Conservation (phyloP, 805 yeast species). For the Hanseniaspora vineae region DNA sequence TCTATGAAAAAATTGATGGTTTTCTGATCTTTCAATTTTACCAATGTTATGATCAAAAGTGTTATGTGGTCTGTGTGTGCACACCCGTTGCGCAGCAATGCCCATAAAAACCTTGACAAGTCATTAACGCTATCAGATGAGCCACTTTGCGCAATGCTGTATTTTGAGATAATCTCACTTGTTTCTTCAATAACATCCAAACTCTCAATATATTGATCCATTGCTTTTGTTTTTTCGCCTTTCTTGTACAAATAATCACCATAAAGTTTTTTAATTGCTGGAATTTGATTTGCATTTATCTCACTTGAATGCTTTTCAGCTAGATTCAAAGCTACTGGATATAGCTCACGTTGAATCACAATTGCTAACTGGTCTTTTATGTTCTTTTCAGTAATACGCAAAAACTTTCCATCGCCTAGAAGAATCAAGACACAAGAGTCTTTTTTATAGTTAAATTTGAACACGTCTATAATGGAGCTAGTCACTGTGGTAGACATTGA, state of each 20-base stretch:
- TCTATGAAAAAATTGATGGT: conserved; percentile 47
- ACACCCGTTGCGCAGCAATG: conserved; percentile 37
- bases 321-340: conserved; percentile 56
- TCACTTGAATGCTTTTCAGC: conserved; percentile 30
- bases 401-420: conserved; percentile 64
- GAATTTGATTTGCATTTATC: conserved; percentile 5
- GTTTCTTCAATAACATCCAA: conserved; percentile 41
- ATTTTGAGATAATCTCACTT: conserved; percentile 67
- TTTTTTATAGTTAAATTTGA: conserved; percentile 23
- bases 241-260: conserved; percentile 63
- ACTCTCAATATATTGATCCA: conserved; percentile 57
- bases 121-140: conserved; percentile 28
- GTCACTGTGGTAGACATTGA: conserved; percentile 61
- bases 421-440: conserved; percentile 49
- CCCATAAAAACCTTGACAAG: conserved; percentile 50
- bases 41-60: conserved; percentile 60
- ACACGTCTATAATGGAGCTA: conserved; percentile 44
- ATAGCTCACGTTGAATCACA: conserved; percentile 57
- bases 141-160: conserved; percentile 45
- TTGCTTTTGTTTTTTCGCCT: conserved; percentile 55
- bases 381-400: conserved; percentile 53
- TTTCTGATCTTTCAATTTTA: conserved; percentile 53
- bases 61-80: conserved; percentile 78
- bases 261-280: conserved; percentile 38
- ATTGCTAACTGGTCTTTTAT: conserved; percentile 56